phyloP scores from a whole-genome alignment of 1,284 basidiomycete genomes.

The Puccinia coronata region DNA sequence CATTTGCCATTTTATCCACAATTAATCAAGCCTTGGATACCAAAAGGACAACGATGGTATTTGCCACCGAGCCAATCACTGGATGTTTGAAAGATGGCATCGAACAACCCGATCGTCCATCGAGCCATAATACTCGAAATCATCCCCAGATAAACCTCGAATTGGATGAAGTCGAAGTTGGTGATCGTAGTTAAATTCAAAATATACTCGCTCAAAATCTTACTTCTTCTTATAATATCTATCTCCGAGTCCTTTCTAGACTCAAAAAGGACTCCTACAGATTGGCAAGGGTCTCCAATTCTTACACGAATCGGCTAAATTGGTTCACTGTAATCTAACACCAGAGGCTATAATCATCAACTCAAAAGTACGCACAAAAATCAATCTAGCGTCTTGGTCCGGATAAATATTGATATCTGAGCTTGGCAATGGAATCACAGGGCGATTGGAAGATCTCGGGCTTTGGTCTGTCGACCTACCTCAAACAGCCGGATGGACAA shows the following conservation, averaged over 20 bases:
- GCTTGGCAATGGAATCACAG: constrained; percentile 61
- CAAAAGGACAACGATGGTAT: constrained; percentile 71
- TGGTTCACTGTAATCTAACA: constrained; percentile 88
- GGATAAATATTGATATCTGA: constrained; percentile 54
- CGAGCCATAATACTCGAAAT: constrained; percentile 58
- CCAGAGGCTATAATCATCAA: constrained; percentile 83
- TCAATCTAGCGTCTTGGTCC: too few relatives aligned
- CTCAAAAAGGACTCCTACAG: constrained; percentile 94
- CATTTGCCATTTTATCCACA: background rate
- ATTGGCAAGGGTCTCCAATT: constrained; percentile 90
- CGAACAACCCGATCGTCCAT: constrained; percentile 62
- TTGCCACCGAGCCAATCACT: constrained; percentile 86
- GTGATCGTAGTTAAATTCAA: constrained; percentile 52
- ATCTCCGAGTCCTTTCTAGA: constrained; percentile 63
- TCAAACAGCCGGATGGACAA: constrained; percentile 71
- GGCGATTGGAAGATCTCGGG: constrained; percentile 98
- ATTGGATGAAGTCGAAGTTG: constrained; percentile 84
- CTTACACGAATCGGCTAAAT: constrained; percentile 82
- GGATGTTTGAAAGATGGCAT: constrained; percentile 76
- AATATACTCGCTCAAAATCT: constrained; percentile 1
- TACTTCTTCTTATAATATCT: constrained; percentile 27
- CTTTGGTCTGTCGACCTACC: constrained; percentile 78
- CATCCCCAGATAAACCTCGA: constrained; percentile 63
- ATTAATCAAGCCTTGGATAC: background rate
- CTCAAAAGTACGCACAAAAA: constrained; percentile 68